These are phyloP conservation scores for Dendrobium officinale DNA, from an alignment of 106 monocot species.

Conservation along the genomic window DNA sequence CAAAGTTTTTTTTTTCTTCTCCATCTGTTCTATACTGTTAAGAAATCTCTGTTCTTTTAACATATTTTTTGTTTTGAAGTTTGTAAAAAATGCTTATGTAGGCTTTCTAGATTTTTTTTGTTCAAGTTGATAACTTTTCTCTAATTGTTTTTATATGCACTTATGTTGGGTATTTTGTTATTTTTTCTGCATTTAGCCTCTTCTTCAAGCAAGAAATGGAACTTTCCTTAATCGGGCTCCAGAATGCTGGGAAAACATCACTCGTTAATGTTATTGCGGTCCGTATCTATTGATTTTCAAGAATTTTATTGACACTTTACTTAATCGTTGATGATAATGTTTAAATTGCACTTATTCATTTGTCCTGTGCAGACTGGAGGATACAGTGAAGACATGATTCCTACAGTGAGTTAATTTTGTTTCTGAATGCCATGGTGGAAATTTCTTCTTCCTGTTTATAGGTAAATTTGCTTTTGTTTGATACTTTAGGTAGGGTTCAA, in stretches of 20 bases:
- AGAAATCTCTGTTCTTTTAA: no score
- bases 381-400: conserved; percentile 98
- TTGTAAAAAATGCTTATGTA: no score
- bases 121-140: background rate
- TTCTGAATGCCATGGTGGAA: background rate
- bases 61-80: no score
- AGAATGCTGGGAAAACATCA: conserved; percentile 98
- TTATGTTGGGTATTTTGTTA: background rate
- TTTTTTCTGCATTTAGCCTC: conserved; percentile 46
- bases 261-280: conserved; percentile 97
- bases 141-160: background rate
- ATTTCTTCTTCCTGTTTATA: background rate
- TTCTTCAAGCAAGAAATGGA: conserved; percentile 99
- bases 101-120: background rate
- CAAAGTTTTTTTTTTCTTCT: background rate
- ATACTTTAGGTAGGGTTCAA: conserved; percentile 79
- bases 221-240: conserved; percentile 86
- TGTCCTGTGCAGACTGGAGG: conserved; percentile 75
- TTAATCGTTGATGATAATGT: background rate
- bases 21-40: background rate
- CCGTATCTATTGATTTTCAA: conserved; percentile 14
- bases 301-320: background rate
- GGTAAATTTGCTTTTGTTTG: background rate
- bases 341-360: background rate
- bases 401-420: conserved; percentile 61